Conservation (phyloP, 345 rosid species). For the Pseudoturritis turrita region DNA sequence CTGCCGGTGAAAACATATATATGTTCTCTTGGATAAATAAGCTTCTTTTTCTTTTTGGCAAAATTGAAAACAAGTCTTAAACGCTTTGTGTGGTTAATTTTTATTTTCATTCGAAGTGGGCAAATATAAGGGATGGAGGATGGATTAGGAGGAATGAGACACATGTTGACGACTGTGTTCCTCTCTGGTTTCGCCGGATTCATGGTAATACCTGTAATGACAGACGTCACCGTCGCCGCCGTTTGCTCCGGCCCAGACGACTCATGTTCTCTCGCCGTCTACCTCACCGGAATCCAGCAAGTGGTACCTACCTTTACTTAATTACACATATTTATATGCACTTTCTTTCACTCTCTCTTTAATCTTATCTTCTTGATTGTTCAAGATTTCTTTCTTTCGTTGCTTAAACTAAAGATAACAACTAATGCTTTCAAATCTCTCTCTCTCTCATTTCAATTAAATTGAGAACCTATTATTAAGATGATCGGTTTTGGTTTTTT, state of each 20-base stretch:
- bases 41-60: neutral
- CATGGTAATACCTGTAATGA: slow-evolving; percentile 64
- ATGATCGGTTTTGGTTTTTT: neutral
- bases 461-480: neutral
- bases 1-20: neutral
- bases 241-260: slow-evolving; percentile 61
- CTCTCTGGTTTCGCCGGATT: slow-evolving; percentile 41
- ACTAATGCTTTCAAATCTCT: neutral
- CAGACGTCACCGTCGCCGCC: slow-evolving; percentile 78
- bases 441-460: neutral
- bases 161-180: slow-evolving; percentile 59
- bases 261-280: slow-evolving; percentile 88
- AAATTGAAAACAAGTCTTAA: neutral
- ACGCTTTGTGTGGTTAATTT: neutral
- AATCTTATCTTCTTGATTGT: neutral
- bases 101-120: neutral
- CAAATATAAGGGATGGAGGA: slow-evolving; percentile 26
- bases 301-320: slow-evolving; percentile 40
- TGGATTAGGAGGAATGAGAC: slow-evolving; percentile 30
- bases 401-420: neutral
- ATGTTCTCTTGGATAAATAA: neutral
- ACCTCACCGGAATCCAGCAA: slow-evolving; percentile 80
- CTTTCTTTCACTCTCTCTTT: neutral
- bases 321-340: neutral
- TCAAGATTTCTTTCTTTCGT: neutral